These are phyloP conservation scores for Simmondsia chinensis DNA, from an alignment of 148 eudicot species.

Conservation along the genomic window DNA sequence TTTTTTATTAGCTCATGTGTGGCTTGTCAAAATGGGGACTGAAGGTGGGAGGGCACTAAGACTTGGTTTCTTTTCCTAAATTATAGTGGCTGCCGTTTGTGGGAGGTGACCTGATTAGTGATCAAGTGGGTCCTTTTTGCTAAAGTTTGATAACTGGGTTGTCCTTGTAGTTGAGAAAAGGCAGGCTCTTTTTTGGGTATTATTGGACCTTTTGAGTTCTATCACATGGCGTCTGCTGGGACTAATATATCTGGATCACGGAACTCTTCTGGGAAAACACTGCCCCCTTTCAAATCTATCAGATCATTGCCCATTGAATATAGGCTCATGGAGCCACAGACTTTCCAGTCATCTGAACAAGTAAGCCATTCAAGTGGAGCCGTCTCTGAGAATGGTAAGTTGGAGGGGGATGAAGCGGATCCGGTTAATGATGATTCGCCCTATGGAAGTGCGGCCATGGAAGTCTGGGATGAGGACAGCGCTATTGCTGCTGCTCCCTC, in stretches of 20 bases:
- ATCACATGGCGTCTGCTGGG: conserved; percentile 39
- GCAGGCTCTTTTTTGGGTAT: conserved; percentile 24
- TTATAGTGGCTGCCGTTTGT: conserved; percentile 18
- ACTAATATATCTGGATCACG: conserved; percentile 24
- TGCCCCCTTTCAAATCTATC: conserved; percentile 49
- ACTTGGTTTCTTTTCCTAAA: conserved; percentile 19
- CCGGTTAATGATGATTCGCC: conserved; percentile 55
- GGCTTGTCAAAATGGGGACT: no score
- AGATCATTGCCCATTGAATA: conserved; percentile 71
- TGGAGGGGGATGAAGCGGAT: conserved; percentile 20
- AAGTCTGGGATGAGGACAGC: conserved; percentile 20
- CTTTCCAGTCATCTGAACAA: conserved; percentile 10
- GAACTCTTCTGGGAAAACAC: conserved; percentile 23
- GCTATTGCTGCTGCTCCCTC: conserved; percentile 34
- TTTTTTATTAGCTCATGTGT: no score
- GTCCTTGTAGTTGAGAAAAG: conserved; percentile 4
- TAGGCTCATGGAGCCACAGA: conserved; percentile 29
- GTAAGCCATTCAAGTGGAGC: conserved; percentile 15
- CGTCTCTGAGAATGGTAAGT: conserved; percentile 16
- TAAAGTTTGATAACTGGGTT: conserved; percentile 13
- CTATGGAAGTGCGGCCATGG: conserved; percentile 24
- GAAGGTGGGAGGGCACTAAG: no score
- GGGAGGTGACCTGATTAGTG: not conserved
- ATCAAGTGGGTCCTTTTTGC: conserved; percentile 31
- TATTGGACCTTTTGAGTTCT: conserved; percentile 39